A percentile compares a stretch with the other conserved stretches of the same genome.
Conservation (phyloP, 768 basidiomycete species). For the Boletus sp. region DNA sequence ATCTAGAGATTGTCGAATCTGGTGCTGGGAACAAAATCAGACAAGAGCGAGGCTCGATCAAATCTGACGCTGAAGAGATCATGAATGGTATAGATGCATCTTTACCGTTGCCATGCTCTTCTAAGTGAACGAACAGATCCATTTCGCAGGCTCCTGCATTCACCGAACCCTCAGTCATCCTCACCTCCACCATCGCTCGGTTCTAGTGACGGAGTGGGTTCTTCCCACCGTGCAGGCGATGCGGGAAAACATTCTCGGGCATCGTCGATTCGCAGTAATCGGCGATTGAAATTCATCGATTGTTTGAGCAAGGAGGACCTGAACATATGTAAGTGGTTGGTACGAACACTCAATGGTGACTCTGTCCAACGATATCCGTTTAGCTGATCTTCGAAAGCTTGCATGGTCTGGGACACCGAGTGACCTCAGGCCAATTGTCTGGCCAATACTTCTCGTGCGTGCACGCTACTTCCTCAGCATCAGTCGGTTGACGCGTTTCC, state of each 20-base stretch:
- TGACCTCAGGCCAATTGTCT: slow-evolving; percentile 86
- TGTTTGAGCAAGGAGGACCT: slow-evolving; percentile 76
- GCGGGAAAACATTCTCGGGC: slow-evolving; percentile 68
- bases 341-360: not conserved
- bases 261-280: slow-evolving; percentile 74
- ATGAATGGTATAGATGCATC: slow-evolving; percentile 58
- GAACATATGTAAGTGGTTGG: slow-evolving; percentile 63
- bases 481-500: slow-evolving; percentile 4
- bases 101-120: slow-evolving; percentile 18
- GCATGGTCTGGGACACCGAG: slow-evolving; percentile 93
- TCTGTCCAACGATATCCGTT: slow-evolving; percentile 4
- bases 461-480: not conserved
- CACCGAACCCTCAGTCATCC: slow-evolving; percentile 10
- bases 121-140: slow-evolving; percentile 51
- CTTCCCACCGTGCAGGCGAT: slow-evolving; percentile 25
- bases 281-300: slow-evolving; percentile 78
- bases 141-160: slow-evolving; percentile 50
- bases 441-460: slow-evolving; percentile 90
- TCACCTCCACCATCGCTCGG: slow-evolving; percentile 3
- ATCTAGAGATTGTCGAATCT: slow-evolving; percentile 48
- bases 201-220: slow-evolving; percentile 8
- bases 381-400: slow-evolving; percentile 83
- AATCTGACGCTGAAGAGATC: slow-evolving; percentile 70
- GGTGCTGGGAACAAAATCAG: slow-evolving; percentile 40
- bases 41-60: slow-evolving; percentile 49